Percentiles rank a stretch among this genome's conserved stretches.
These are phyloP conservation scores for Chenopodium berlandieri DNA, from an alignment of 148 eudicot species.

Conservation along the genomic window DNA sequence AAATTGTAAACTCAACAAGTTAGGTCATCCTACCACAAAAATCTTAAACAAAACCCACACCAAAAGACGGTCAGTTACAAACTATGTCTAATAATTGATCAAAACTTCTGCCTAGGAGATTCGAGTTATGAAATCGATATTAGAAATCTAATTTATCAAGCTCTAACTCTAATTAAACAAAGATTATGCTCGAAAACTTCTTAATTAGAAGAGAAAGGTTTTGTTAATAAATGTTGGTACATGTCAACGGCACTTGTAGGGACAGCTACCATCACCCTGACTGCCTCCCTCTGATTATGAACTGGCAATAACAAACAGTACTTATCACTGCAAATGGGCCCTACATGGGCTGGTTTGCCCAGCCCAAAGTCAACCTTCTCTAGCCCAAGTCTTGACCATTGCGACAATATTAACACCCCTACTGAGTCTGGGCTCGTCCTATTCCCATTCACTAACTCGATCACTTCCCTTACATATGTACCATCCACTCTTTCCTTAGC, in stretches of 20 bases:
- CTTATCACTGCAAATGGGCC: constrained; percentile 59
- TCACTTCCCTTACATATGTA: constrained; percentile 57
- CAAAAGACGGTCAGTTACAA: neutral
- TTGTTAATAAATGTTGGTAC: constrained; percentile 40
- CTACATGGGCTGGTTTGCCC: constrained; percentile 65
- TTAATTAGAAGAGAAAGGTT: constrained; percentile 26
- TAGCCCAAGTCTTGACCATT: constrained; percentile 77
- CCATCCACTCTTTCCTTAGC: constrained; percentile 66
- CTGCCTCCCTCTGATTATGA: constrained; percentile 39
- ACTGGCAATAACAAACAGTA: constrained; percentile 73
- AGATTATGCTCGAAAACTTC: neutral
- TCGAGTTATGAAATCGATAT: neutral
- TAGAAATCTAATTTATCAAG: neutral
- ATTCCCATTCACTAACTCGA: constrained; percentile 47
- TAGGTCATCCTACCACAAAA: neutral
- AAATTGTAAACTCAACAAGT: neutral
- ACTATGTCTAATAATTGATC: neutral
- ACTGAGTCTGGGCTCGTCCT: constrained; percentile 59
- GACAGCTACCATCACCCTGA: constrained; percentile 70
- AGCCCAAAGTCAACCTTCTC: constrained; percentile 80
- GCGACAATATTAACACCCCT: constrained; percentile 64
- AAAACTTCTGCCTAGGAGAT: neutral
- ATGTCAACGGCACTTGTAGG: constrained; percentile 49
- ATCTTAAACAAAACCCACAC: neutral
- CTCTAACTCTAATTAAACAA: neutral